Evolutionary conservation across 2,329 filamentous ascomycete species (phyloP).

Genomic region (Colletotrichum karsti): DNA sequence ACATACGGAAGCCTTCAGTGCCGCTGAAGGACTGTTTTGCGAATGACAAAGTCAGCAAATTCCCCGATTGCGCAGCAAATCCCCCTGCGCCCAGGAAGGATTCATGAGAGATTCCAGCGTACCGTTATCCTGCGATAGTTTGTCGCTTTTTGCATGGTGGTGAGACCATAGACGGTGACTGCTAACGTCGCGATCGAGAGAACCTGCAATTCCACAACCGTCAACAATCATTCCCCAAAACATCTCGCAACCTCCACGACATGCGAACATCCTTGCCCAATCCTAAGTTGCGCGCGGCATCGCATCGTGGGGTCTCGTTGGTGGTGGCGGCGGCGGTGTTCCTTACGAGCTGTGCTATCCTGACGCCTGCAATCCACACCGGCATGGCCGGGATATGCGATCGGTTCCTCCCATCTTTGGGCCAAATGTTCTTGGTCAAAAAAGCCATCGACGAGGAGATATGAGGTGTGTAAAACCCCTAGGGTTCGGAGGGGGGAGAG

Average conservation of each 20-base stretch:
- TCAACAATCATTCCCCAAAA: constrained; percentile 1
- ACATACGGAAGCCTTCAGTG: constrained; percentile 31
- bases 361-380: constrained; percentile 28
- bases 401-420: constrained; percentile 30
- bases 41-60: constrained; percentile 12
- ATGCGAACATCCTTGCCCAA: background rate
- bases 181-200: constrained; percentile 28
- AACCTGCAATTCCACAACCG: background rate
- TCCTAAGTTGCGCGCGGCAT: background rate
- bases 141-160: constrained; percentile 29
- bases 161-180: constrained; percentile 28
- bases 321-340: background rate
- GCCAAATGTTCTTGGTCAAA: constrained; percentile 29
- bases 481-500: constrained; percentile 11
- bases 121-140: constrained; percentile 31
- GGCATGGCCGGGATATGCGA: constrained; percentile 30
- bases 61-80: background rate
- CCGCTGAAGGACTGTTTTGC: constrained; percentile 26
- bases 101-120: background rate
- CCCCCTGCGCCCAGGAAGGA: background rate
- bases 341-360: constrained; percentile 29
- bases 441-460: constrained; percentile 26
- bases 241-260: background rate
- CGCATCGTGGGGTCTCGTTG: background rate
- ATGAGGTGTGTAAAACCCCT: constrained; percentile 11